Evolutionary conservation across 192 early-diverging fungal genomes (phyloP), one percentile per base, ranked within the genome.

Genomic region (Coemansia sp.): DNA sequence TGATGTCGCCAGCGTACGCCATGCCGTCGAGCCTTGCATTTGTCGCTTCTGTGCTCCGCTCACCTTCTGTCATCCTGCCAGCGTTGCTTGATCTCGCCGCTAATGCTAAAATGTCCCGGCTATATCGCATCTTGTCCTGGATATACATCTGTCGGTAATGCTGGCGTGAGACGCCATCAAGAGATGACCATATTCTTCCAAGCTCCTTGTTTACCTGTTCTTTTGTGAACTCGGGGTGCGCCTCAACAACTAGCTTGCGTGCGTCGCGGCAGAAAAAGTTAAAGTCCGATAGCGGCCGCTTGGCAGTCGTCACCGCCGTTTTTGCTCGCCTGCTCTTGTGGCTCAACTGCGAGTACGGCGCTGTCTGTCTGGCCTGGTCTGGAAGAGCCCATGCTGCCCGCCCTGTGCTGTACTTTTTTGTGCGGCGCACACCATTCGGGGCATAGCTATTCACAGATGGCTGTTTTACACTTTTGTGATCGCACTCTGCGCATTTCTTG

Each of bases 211-310:
- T 80, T 5, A 80, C 77, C 48, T 80, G 66, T 47, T 80, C 77
- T 48, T 80, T 80, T n/a, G 77, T 74, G 51, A 71, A 80, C 19
- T 72, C 72, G 32, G 72, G 72, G 21, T 72, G 72, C 4, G 65
- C 72, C 42, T 71, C 72, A 11, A 80, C 77, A 60, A 74, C 69
- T 11, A 80, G 62, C 65, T 80, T 80, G 46, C 77, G 72, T 6
- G 77, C 72, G 41, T 80, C 77, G 4, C 77, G 71, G 40, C 77
- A 80, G 41, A 80, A 80, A 40, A 80, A 80, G 46, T 80, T 80
- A 63, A 80, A 80, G 52, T 74, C 77, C 0, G 77, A 80, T 26
- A 80, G 69, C 10, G 77, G 77, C 10, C 77, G 68, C 63, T 80
- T 80, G 5, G 68, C 52, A 15, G 72, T 48, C 37, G 43, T 54